phyloP scores from a whole-genome alignment of 2,329 filamentous ascomycete genomes.

The Arthrobotrys pseudoclavata region DNA sequence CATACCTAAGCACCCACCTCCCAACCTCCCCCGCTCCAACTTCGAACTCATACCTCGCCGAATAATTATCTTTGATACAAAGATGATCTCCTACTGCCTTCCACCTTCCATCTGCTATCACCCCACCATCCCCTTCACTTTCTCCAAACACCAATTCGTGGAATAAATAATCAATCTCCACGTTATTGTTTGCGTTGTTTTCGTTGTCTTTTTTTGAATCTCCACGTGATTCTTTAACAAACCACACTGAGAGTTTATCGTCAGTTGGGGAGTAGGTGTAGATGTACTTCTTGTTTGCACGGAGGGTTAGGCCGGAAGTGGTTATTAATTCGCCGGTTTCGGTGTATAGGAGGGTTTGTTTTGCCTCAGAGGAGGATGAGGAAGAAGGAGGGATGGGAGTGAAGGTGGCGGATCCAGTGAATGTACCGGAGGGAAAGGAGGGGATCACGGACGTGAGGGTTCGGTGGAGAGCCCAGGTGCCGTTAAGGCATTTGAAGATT shows the following conservation, averaged over 20 bases:
- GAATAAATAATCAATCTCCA: slow-evolving; percentile 43
- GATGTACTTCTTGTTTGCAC: slow-evolving; percentile 51
- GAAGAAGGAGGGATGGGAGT: not conserved
- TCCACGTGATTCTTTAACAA: slow-evolving; percentile 40
- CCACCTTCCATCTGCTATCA: slow-evolving; percentile 25
- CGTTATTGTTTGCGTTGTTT: slow-evolving; percentile 28
- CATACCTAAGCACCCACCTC: slow-evolving; percentile 34
- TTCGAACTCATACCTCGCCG: slow-evolving; percentile 38
- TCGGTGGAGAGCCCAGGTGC: slow-evolving; percentile 40
- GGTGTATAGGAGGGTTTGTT: slow-evolving; percentile 23
- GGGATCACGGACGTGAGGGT: slow-evolving; percentile 34
- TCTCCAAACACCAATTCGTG: slow-evolving; percentile 32
- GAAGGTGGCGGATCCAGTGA: slow-evolving; percentile 44
- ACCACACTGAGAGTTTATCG: slow-evolving; percentile 45
- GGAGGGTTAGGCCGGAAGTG: slow-evolving; percentile 17
- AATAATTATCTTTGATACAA: slow-evolving; percentile 49
- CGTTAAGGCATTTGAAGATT: slow-evolving; percentile 32
- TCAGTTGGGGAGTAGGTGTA: slow-evolving; percentile 34
- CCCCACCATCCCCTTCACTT: not conserved
- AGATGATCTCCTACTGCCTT: slow-evolving; percentile 36
- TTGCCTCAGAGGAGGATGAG: not conserved
- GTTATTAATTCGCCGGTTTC: slow-evolving; percentile 47
- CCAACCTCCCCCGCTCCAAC: slow-evolving; percentile 9
- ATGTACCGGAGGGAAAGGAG: slow-evolving; percentile 44
- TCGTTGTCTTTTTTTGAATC: not conserved